phyloP scores from a whole-genome alignment of 1,139 yeast species.

The Hyphopichia wangnamkhiaoensis region DNA sequence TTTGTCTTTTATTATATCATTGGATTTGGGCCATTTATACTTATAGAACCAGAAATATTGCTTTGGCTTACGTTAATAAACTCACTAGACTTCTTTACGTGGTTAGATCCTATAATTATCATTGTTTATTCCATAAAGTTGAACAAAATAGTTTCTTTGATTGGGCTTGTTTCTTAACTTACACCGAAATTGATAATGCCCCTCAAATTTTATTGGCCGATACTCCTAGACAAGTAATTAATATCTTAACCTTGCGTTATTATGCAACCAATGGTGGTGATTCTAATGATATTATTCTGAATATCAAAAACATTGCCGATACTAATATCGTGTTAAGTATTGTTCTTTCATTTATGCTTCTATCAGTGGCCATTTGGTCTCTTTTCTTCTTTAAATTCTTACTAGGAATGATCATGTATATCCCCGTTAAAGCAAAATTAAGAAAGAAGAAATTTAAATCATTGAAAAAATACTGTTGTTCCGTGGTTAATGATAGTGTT shows the following conservation, averaged over 20 bases:
- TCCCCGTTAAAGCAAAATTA: conserved; percentile 57
- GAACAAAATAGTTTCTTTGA: conserved; percentile 68
- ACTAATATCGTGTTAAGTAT: conserved; percentile 66
- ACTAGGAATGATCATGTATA: conserved; percentile 54
- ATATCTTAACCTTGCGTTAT: conserved; percentile 67
- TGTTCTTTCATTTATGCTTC: conserved; percentile 70
- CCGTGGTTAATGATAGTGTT: conserved; percentile 56
- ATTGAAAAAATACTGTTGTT: conserved; percentile 60
- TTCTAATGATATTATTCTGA: conserved; percentile 47
- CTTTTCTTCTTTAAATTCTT: conserved; percentile 63
- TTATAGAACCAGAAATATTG: conserved; percentile 63
- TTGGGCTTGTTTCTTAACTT: conserved; percentile 66
- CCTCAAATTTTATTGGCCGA: conserved; percentile 70
- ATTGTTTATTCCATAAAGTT: conserved; percentile 71
- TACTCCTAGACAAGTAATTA: conserved; percentile 86
- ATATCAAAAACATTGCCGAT: conserved; percentile 60
- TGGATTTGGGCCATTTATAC: conserved; percentile 60
- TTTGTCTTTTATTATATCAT: conserved; percentile 59
- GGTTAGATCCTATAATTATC: conserved; percentile 58
- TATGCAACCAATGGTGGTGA: conserved; percentile 51
- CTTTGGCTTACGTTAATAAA: conserved; percentile 67
- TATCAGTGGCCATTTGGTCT: conserved; percentile 76
- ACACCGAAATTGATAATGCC: conserved; percentile 67
- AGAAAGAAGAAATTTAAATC: conserved; percentile 35
- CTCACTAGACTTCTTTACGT: conserved; percentile 63